Base-by-base conservation (phyloP, 1,284 basidiomycete species). In the Tilletia caries region DNA sequence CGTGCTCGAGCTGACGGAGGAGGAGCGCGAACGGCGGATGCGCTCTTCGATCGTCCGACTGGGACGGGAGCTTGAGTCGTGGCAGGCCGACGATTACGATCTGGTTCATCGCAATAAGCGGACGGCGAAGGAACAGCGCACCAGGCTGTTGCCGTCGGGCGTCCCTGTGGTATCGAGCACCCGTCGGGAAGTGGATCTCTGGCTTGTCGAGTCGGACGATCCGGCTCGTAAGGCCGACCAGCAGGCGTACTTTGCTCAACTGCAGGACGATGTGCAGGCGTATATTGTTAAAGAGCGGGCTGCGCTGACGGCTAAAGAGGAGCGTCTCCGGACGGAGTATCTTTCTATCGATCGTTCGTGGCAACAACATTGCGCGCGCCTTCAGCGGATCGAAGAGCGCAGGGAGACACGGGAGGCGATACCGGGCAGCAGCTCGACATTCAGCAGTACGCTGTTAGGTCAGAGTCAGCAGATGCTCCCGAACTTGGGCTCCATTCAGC, bases 371-470 rank as follows among this genome's bases (percentile, higher is more conserved):
- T 48, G 50, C 23, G 25, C 34, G 6, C 66, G 34, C 10, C 34
- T 46, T 29, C 41, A 67, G 37, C 44, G 50, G 5, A 15, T 54
- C 20, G 66, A 50, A 20, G 44, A 41, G 23, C 41, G 34, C 3
- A 34, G 66, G n/a, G 66, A 67, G 12, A 12, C 23, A 3, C 50
- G 58, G 29, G 58, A 54, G 10, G 34, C 33, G 8, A 23, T 37
- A 8, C 64, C 64, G 20, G 25, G 33, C n/a, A 37, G 13, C 18
- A 43, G n/a, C 20, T 23, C 34, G 13, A 23, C 64, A 5, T 43
- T 43, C 37, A 44, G 41, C 64, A 23, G 33, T 6, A 44, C 44
- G 10, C 34, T 29, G 79, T 81, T 68, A 71, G 73, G 23, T 73
- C 76, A 25, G 76, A 80, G 41, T 64, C 41, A 41, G 48, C 20